Evolutionary conservation across 2,329 filamentous ascomycete genomes (phyloP).

Genomic region (Cercospora sojina): DNA sequence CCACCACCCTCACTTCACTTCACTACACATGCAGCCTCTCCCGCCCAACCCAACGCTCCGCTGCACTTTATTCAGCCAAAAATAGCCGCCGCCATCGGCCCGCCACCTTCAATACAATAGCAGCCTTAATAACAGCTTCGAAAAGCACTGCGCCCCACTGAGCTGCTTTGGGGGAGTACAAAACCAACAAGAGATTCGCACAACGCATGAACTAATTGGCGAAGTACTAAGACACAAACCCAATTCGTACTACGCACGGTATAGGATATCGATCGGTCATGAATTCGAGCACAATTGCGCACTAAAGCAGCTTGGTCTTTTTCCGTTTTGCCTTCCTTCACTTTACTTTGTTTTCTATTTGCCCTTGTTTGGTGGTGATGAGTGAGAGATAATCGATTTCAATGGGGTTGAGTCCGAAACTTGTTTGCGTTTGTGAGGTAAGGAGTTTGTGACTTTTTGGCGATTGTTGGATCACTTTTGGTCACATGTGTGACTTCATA

Average conservation of each 20-base stretch:
- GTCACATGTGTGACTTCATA: not conserved
- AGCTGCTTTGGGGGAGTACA: not conserved
- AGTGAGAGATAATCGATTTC: not conserved
- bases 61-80: not conserved
- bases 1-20: not conserved
- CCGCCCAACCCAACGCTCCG: not conserved
- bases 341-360: not conserved
- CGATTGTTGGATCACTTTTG: not conserved
- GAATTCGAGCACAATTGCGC: not conserved
- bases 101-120: not conserved
- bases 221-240: not conserved
- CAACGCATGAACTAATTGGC: not conserved
- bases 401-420: not conserved
- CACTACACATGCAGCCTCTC: not conserved
- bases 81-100: not conserved
- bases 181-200: not conserved
- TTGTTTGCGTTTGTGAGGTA: not conserved
- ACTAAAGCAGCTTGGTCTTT: not conserved
- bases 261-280: not conserved
- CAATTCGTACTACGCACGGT: not conserved
- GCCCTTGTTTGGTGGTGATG: not conserved
- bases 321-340: not conserved
- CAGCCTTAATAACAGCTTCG: not conserved
- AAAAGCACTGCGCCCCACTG: not conserved
- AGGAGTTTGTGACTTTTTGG: not conserved